A percentile compares a stretch with the other conserved stretches of the same genome.
Evolutionary conservation across 2,329 filamentous ascomycete genomes (phyloP).

Genomic region (Alternaria rosae): DNA sequence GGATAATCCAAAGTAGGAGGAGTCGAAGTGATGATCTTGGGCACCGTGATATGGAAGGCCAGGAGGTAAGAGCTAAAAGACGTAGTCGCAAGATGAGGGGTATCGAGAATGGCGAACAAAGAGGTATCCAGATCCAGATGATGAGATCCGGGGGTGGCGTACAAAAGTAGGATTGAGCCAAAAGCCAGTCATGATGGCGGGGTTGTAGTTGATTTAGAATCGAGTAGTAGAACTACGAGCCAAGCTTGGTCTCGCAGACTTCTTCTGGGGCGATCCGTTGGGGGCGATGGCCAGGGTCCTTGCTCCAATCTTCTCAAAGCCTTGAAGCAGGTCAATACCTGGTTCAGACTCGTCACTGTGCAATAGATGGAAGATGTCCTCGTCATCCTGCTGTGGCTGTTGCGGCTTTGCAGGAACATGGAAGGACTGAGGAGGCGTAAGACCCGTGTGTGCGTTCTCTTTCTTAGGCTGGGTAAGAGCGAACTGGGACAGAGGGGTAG

Average conservation of each 20-base stretch:
- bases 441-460: conserved; percentile 30
- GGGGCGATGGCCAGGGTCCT: conserved; percentile 40
- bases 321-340: conserved; percentile 74
- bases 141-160: conserved; percentile 12
- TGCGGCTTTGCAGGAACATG: conserved; percentile 31
- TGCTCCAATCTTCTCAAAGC: conserved; percentile 76
- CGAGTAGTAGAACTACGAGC: conserved; percentile 44
- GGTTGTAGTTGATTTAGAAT: conserved; percentile 30
- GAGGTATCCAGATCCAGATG: conserved; percentile 13
- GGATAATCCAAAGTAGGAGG: conserved; percentile 24
- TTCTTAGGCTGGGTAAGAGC: conserved; percentile 29
- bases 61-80: conserved; percentile 19
- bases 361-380: conserved; percentile 65
- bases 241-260: conserved; percentile 35
- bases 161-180: conserved; percentile 6
- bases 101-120: conserved; percentile 27
- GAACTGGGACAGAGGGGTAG: conserved; percentile 28
- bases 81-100: conserved; percentile 20
- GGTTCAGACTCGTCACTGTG: conserved; percentile 67
- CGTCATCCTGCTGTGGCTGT: conserved; percentile 51
- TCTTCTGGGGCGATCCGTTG: conserved; percentile 47
- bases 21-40: conserved; percentile 17
- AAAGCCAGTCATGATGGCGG: conserved; percentile 10
- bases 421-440: conserved; percentile 42
- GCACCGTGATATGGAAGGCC: conserved; percentile 14